Evolutionary conservation across 495 filamentous ascomycete species (phyloP), one percentile per base, ranked within the genome.

Genomic region (Platismatia glauca): DNA sequence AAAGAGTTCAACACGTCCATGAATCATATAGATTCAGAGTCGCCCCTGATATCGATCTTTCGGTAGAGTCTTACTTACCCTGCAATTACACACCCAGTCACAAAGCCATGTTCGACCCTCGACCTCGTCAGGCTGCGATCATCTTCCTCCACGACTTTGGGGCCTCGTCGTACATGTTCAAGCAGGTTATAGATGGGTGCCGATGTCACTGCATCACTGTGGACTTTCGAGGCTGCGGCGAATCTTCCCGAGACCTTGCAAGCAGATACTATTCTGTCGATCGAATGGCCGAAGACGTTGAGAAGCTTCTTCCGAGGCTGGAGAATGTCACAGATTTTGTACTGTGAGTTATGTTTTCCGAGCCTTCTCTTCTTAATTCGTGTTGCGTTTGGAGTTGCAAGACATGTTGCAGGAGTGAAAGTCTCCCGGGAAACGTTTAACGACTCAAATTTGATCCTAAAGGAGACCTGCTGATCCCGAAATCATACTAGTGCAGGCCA

Each of bases 191-290:
- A 27, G 46, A 50, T 3, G 24, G 46, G 27, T 50, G 46, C 13
- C 46, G 24, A 29, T 50, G 46, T 50, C 46, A 50, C 46, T 50
- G 46, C 46, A 50, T 50, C n/a, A 50, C 46, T n/a, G 46, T 50
- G 46, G 46, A 50, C 7, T 50, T 50, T 29, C 46, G 46, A 50
- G 46, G 46, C 22, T 50, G 46, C 16, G 46, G 46, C 46, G 24
- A 50, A 50, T 50, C 46, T 29, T 50, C 46, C 46, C 46, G 24
- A 27, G 46, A 22, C 29, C 46, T 7, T 27, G 13, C 29, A 12
- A 29, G 46, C 46, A 50, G 46, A 24, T 16, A 7, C 7, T 50
- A 50, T 29, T 50, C 46, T 29, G 46, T 50, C 11, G 46, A 50
- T 27, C 46, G 13, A 50, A 27, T 27, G 46, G 46, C 11, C 24